These are phyloP conservation scores for Leccinellum albellum DNA, from an alignment of 768 basidiomycete species.

Conservation along the genomic window DNA sequence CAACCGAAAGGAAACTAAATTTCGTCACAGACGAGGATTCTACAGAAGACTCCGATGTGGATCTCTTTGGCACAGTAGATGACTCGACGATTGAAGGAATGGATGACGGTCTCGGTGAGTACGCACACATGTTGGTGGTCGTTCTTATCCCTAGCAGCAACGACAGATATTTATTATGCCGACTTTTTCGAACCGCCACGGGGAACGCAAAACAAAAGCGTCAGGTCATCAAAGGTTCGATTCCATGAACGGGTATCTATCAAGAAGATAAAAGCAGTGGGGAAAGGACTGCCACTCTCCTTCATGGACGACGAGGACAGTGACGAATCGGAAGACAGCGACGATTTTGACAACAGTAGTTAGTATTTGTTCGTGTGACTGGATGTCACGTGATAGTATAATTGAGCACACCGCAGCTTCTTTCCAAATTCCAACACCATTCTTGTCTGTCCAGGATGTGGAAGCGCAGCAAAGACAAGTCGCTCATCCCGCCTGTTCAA, in stretches of 20 bases:
- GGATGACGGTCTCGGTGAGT: constrained; percentile 42
- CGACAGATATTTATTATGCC: constrained; percentile 60
- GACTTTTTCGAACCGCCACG: constrained; percentile 79
- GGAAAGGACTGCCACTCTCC: constrained; percentile 58
- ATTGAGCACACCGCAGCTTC: not conserved
- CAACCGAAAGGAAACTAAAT: constrained; percentile 60
- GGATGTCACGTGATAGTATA: constrained; percentile 12
- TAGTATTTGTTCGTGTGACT: not conserved
- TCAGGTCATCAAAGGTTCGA: constrained; percentile 49
- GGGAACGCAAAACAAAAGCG: constrained; percentile 13
- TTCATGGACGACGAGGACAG: constrained; percentile 33
- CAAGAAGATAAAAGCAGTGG: constrained; percentile 72
- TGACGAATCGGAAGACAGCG: constrained; percentile 39
- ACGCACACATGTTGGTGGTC: not conserved
- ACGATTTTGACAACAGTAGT: constrained; percentile 31
- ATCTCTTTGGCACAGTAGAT: constrained; percentile 65
- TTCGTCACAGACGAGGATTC: constrained; percentile 47
- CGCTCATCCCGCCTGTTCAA: constrained; percentile 65
- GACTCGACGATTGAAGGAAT: constrained; percentile 39
- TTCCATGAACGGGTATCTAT: constrained; percentile 81
- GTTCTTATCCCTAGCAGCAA: constrained; percentile 2
- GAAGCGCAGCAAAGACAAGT: constrained; percentile 65
- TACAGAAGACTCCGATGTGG: constrained; percentile 54
- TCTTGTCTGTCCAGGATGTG: constrained; percentile 24
- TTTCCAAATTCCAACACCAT: not conserved